Evolutionary conservation across 305 asterid species (phyloP).

Genomic region (Rubia tinctorum): DNA sequence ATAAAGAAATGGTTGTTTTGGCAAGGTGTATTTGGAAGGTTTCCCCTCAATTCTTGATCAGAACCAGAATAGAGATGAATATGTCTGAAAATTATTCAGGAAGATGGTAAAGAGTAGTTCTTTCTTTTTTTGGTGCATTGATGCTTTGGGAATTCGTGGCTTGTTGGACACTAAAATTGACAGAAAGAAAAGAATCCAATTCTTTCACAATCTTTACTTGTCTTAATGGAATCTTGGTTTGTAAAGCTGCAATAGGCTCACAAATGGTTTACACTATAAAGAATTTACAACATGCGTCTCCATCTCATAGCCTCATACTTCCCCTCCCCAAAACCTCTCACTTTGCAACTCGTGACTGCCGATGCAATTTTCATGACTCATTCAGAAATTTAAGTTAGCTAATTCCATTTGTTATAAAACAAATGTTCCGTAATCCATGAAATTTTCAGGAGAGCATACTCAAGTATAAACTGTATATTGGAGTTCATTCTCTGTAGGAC

Average conservation of each 20-base stretch:
- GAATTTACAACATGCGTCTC: not conserved
- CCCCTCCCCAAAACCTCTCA: not conserved
- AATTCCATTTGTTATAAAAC: not conserved
- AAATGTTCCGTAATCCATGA: not conserved
- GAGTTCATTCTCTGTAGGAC: not conserved
- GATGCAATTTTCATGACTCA: not conserved
- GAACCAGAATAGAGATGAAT: not conserved
- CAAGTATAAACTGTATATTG: not conserved
- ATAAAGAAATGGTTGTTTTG: not conserved
- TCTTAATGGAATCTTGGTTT: slow-evolving; percentile 4
- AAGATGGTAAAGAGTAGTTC: slow-evolving; percentile 17
- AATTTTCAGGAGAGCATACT: not conserved
- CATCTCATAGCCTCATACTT: not conserved
- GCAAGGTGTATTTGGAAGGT: not conserved
- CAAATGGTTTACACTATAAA: not conserved
- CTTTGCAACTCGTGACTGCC: not conserved
- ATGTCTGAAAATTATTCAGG: slow-evolving; percentile 9
- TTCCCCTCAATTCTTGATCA: not conserved
- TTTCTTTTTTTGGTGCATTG: slow-evolving; percentile 16
- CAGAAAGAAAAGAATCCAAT: slow-evolving; percentile 62
- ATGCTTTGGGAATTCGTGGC: slow-evolving; percentile 27
- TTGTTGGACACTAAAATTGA: slow-evolving; percentile 25
- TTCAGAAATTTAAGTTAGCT: not conserved
- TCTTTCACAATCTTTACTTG: slow-evolving; percentile 23
- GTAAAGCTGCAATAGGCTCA: not conserved